Evolutionary conservation across 768 basidiomycete species (phyloP).

Genomic region (Udeniomyces megalosporus): DNA sequence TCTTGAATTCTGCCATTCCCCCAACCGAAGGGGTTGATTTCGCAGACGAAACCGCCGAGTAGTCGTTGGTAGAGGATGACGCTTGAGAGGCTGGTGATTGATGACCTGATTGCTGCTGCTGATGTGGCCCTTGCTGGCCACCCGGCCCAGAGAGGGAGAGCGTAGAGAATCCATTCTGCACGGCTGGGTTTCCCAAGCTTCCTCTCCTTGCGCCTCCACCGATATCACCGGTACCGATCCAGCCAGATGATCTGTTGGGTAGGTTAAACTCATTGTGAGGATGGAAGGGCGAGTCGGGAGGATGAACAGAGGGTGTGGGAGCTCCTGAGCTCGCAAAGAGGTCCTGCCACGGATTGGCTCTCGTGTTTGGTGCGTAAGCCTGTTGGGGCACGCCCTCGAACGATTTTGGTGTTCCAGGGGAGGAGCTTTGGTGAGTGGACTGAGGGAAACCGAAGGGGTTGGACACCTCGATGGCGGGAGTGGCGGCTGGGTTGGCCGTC

Average conservation of each 20-base stretch:
- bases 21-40: too few relatives aligned
- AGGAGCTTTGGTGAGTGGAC: too few relatives aligned
- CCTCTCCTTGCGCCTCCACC: not conserved
- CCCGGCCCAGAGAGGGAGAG: not conserved
- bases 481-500: too few relatives aligned
- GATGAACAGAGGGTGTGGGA: constrained; percentile 7
- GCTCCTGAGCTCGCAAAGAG: constrained; percentile 13
- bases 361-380: not conserved
- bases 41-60: not conserved
- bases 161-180: not conserved
- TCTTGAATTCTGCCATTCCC: too few relatives aligned
- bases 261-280: constrained; percentile 1
- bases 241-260: too few relatives aligned
- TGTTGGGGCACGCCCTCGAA: too few relatives aligned
- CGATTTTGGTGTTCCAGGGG: too few relatives aligned
- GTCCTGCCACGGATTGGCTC: constrained; percentile 12
- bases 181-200: not conserved
- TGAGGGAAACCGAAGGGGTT: too few relatives aligned
- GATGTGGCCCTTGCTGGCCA: not conserved
- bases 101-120: too few relatives aligned
- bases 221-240: not conserved
- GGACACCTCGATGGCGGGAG: too few relatives aligned
- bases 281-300: constrained; percentile 6
- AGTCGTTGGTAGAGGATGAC: not conserved
- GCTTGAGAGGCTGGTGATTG: not conserved